Evolutionary conservation across 441 rosid species (phyloP).

Genomic region (Sinapis alba): DNA sequence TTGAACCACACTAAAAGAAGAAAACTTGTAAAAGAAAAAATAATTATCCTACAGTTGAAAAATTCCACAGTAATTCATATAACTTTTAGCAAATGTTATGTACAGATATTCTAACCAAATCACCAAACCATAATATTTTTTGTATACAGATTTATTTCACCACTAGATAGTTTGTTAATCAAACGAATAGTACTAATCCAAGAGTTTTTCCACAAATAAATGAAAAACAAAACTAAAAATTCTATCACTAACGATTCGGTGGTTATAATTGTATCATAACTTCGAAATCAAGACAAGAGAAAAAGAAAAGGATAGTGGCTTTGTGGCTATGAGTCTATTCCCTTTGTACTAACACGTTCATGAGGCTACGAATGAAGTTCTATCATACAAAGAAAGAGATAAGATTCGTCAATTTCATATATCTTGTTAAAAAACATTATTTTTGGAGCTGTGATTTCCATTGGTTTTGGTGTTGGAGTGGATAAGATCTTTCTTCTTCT

Average conservation of each 20-base stretch:
- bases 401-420: constrained; percentile 27
- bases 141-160: not conserved
- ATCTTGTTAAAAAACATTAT: not conserved
- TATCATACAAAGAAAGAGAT: constrained; percentile 26
- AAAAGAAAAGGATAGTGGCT: constrained; percentile 16
- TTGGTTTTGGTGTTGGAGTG: constrained; percentile 26
- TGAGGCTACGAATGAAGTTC: constrained; percentile 33
- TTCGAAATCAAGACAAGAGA: not conserved
- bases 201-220: not conserved
- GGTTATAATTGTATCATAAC: not conserved
- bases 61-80: not conserved
- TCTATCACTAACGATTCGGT: not conserved
- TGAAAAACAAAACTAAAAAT: not conserved
- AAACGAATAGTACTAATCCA: not conserved
- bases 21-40: not conserved
- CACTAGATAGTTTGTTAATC: not conserved
- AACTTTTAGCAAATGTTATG: not conserved
- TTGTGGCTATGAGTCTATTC: constrained; percentile 24
- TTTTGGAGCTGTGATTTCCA: constrained; percentile 9
- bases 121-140: not conserved
- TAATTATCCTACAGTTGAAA: not conserved
- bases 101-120: not conserved
- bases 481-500: constrained; percentile 20
- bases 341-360: constrained; percentile 26
- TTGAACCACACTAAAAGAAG: not conserved